Conservation (phyloP, 202 grass and related monocot species). For the Hordeum pubiflorum region DNA sequence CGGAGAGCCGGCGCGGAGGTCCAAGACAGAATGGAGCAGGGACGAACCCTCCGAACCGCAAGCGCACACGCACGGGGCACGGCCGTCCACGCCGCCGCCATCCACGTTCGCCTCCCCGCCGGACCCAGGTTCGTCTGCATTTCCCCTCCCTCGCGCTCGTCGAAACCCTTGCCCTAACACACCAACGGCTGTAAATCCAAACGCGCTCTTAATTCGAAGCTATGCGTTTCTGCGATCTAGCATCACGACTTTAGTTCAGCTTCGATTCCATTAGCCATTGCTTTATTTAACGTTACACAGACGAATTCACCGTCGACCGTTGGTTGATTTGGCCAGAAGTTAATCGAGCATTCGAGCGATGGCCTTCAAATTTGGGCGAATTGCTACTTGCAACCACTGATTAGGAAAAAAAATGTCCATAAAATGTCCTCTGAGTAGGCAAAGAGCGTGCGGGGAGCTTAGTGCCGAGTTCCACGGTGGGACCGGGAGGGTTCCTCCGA, state of each 20-base stretch:
- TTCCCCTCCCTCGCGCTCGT: neutral
- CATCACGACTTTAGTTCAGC: neutral
- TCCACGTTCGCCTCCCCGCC: neutral
- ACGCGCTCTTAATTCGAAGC: neutral
- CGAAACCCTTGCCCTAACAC: neutral
- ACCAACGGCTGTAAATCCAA: neutral
- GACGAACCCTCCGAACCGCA: neutral
- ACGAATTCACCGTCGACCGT: neutral
- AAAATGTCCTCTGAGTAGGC: neutral
- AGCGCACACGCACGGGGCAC: neutral
- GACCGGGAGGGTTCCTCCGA: neutral
- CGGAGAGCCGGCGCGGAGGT: neutral
- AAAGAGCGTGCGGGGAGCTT: neutral
- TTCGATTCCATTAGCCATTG: neutral
- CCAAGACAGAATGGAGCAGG: neutral
- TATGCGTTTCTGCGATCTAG: neutral
- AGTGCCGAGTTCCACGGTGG: neutral
- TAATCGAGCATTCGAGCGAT: neutral
- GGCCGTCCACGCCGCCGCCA: neutral
- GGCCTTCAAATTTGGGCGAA: neutral
- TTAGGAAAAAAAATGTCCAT: neutral
- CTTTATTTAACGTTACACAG: neutral
- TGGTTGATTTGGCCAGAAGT: neutral
- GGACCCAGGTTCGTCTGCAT: conserved; percentile 10
- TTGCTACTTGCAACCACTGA: neutral